Conservation (phyloP, 2,329 filamentous ascomycete genomes). For the Colletotrichum musae region DNA sequence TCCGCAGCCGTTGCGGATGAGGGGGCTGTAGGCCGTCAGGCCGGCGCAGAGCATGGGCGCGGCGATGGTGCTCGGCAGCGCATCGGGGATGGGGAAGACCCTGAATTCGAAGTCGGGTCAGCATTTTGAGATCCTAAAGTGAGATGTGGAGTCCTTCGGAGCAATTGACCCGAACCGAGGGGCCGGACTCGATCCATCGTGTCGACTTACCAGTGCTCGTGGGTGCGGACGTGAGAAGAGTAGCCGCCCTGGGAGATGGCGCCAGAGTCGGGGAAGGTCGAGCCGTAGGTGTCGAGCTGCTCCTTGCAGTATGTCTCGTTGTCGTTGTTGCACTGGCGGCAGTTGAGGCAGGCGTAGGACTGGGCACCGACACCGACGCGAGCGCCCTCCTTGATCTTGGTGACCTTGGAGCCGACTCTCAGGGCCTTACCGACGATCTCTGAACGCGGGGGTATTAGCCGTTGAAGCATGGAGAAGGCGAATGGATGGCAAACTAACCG, state of each 20-base stretch:
- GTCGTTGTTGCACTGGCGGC: constrained; percentile 75
- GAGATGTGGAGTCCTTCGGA: neutral
- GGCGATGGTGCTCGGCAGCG: constrained; percentile 71
- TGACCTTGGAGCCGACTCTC: constrained; percentile 77
- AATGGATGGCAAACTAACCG: constrained; percentile 56
- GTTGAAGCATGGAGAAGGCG: neutral
- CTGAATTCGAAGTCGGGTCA: constrained; percentile 47
- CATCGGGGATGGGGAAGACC: constrained; percentile 83
- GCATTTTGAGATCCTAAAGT: no score
- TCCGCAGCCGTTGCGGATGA: constrained; percentile 81
- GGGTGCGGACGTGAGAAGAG: constrained; percentile 76
- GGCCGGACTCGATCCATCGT: no score
- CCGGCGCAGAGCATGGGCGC: constrained; percentile 90
- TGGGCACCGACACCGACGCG: constrained; percentile 80
- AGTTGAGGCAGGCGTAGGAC: constrained; percentile 74
- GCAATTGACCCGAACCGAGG: neutral
- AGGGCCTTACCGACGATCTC: constrained; percentile 80
- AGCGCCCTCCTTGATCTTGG: constrained; percentile 71
- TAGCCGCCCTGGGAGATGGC: constrained; percentile 75
- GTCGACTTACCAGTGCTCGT: constrained; percentile 76
- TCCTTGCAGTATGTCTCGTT: constrained; percentile 79
- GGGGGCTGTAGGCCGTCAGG: constrained; percentile 83
- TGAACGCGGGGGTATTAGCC: constrained; percentile 40
- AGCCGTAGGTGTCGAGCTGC: constrained; percentile 72
- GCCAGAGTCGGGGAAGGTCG: constrained; percentile 70